These are phyloP conservation scores for Albifimbria verrucaria DNA, from an alignment of 2,329 filamentous ascomycete species.

Conservation along the genomic window DNA sequence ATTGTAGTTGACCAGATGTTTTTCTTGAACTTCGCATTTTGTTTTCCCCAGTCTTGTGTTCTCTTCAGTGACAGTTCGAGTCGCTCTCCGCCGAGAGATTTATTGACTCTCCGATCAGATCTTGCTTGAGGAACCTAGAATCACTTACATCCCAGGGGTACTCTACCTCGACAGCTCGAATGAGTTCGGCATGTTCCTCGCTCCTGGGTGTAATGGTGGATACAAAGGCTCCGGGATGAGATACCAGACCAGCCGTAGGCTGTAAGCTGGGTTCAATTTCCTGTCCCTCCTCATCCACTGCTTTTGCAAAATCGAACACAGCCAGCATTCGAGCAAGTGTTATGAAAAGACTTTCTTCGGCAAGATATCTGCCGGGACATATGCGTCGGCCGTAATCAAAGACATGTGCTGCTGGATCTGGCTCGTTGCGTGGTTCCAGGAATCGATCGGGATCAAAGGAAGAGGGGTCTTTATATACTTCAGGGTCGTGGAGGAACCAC, in stretches of 20 bases:
- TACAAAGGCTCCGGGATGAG: slow-evolving; percentile 6
- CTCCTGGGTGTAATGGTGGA: slow-evolving; percentile 7
- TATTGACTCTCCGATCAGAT: no score
- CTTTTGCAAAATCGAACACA: slow-evolving; percentile 37
- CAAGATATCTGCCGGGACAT: slow-evolving; percentile 31
- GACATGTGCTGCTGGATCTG: slow-evolving; percentile 19
- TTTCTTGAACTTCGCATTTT: no score
- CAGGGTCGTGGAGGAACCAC: slow-evolving; percentile 11
- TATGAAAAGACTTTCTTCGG: slow-evolving; percentile 26
- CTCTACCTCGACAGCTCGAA: neutral
- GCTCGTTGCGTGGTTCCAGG: slow-evolving; percentile 14
- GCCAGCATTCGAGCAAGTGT: slow-evolving; percentile 39
- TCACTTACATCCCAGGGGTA: neutral
- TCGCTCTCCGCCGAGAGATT: no score
- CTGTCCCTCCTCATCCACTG: slow-evolving; percentile 25
- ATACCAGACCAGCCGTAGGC: slow-evolving; percentile 6
- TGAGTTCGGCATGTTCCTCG: neutral
- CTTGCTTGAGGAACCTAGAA: neutral
- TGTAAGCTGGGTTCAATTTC: slow-evolving; percentile 3
- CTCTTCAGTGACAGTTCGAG: no score
- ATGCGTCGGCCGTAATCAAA: slow-evolving; percentile 35
- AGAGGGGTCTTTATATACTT: slow-evolving; percentile 7
- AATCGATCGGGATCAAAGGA: slow-evolving; percentile 9
- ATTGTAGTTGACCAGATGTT: no score
- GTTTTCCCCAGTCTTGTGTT: no score